Conservation (phyloP, 441 rosid genomes). For the Macaranga tanarius region DNA sequence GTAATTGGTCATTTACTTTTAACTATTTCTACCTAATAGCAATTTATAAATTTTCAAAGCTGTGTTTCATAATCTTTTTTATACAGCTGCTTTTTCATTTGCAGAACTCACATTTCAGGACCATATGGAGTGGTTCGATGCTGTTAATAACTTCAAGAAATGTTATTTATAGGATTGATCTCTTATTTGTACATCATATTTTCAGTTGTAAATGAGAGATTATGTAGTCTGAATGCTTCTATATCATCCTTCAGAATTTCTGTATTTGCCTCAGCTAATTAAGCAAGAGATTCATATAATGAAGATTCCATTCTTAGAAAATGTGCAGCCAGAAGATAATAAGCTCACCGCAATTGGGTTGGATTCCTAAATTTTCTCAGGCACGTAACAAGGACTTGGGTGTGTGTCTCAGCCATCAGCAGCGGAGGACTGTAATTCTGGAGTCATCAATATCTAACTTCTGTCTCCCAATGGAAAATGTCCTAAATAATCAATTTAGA, state of each 20-base stretch:
- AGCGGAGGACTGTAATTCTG: not conserved
- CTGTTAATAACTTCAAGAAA: not conserved
- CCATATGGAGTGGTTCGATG: not conserved
- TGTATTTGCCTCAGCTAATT: constrained; percentile 2
- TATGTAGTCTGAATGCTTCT: not conserved
- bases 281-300: not conserved
- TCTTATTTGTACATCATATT: not conserved
- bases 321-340: not conserved
- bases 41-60: not conserved
- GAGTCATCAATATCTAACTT: constrained; percentile 3
- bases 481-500: not conserved
- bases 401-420: not conserved
- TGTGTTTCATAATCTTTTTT: not conserved
- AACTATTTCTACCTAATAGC: not conserved
- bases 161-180: not conserved
- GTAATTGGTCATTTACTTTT: not conserved
- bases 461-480: not conserved
- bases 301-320: not conserved
- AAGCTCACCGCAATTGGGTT: not conserved
- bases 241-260: not conserved
- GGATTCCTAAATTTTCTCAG: not conserved
- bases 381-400: not conserved
- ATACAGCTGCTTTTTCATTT: not conserved
- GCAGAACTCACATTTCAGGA: not conserved
- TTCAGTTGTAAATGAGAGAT: constrained; percentile 2